Evolutionary conservation across 306 rosid species (phyloP), one percentile per base, ranked within the genome.

Genomic region (Gleditsia sinensis): DNA sequence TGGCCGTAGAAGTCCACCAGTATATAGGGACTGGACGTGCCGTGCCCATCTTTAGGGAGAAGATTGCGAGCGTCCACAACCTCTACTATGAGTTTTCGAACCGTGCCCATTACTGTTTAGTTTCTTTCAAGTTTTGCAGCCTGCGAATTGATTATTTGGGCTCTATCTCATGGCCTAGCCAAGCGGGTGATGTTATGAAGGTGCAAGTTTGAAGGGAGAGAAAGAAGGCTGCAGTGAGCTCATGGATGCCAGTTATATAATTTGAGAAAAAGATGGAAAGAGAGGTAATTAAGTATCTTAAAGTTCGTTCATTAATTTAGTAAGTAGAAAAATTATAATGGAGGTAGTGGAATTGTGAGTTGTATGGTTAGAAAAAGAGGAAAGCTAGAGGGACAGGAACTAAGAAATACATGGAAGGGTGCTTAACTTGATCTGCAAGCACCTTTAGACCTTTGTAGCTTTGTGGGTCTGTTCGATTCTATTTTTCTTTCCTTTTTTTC

Each of bases 1-100:
- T 88, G 97, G 11, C 97, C 97, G 61, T 88, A 71, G 82, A 77
- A 91, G 57, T 91, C 96, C 14, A 89, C 83, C 39, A 78, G 54
- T 1, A 88, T 91, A 43, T 89, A 94, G 0, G 97, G 98, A 48
- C 97, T 94, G 14, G 97, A 88, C 12, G 89, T 75, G 28, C 97
- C 96, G 43, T 81, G 90, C 1, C 96, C 97, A 28, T 94, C 98
- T 76, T 85, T 94, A 0, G 97, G 92, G 0, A 58, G 45, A 3
- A 94, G 92, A 72, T 89, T 80, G 12, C 92, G 91, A n/a, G 97
- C 98, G 48, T 89, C 96, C 21, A 88, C 91, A 0, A 94, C 87
- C 73, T 91, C 96, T 0, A 94, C 98, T 6, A 87, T 83, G 1
- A 94, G 86, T 63, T 88, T 94, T 48, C 82, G 67, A 46, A 69